Evolutionary conservation across 2,329 filamentous ascomycete species (phyloP).

Genomic region (Dothistroma pini): DNA sequence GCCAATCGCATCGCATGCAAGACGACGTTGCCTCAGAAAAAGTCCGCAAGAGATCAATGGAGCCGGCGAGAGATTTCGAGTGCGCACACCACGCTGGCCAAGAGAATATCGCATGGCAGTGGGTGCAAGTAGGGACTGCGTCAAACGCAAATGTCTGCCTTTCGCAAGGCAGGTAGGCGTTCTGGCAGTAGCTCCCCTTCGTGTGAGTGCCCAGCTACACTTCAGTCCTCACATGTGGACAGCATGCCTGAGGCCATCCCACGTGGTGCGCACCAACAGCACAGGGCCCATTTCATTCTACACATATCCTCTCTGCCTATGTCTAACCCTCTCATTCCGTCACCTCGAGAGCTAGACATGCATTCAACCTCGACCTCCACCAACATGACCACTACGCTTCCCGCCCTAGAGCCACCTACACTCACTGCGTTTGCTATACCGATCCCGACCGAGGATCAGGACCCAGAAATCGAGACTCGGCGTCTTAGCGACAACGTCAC

Average conservation of each 20-base stretch:
- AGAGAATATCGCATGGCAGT: too few species aligned
- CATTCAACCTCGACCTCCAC: neutral
- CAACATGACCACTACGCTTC: neutral
- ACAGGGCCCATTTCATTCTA: neutral
- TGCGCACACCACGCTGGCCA: too few species aligned
- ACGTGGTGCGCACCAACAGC: neutral
- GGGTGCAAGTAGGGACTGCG: too few species aligned
- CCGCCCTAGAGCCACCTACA: neutral
- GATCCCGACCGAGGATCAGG: neutral
- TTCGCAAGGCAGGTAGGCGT: neutral
- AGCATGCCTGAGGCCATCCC: neutral
- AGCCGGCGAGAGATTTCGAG: too few species aligned
- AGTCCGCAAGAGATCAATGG: too few species aligned
- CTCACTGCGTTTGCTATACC: neutral
- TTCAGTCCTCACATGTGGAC: neutral
- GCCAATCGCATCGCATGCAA: neutral
- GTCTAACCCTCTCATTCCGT: too few species aligned
- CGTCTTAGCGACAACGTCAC: neutral
- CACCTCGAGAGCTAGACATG: neutral
- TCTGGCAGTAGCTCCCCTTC: neutral
- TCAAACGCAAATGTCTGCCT: too few species aligned
- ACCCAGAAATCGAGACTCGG: neutral
- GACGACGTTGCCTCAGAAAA: too few species aligned
- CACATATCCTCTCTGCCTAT: neutral
- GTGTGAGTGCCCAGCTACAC: neutral